Conservation (phyloP, 208 protist species). For the Trypanosoma boissoni region DNA sequence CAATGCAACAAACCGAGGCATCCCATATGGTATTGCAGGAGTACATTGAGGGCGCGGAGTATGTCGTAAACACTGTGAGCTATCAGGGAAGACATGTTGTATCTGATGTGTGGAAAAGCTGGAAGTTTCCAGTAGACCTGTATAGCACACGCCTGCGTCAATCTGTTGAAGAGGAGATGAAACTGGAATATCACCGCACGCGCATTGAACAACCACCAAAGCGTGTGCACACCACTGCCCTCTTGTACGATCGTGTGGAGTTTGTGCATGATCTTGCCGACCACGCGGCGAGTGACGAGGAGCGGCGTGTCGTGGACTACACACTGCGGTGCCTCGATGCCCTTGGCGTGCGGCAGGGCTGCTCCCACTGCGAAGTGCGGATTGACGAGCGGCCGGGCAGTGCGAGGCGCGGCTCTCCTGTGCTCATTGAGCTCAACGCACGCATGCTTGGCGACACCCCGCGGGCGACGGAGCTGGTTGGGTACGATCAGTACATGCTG, state of each 20-base stretch:
- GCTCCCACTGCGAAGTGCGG: conserved; percentile 84
- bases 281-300: conserved; percentile 33
- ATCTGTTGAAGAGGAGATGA: conserved; percentile 29
- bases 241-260: conserved; percentile 76
- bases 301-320: conserved; percentile 69
- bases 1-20: conserved; percentile 49
- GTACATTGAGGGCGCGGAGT: conserved; percentile 86
- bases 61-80: conserved; percentile 81
- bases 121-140: conserved; percentile 54
- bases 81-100: conserved; percentile 70
- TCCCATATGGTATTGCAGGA: conserved; percentile 73
- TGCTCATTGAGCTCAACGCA: conserved; percentile 89
- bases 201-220: background rate
- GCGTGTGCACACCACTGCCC: conserved; percentile 30
- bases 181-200: background rate
- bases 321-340: conserved; percentile 66
- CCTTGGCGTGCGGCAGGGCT: conserved; percentile 70
- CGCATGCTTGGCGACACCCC: conserved; percentile 78
- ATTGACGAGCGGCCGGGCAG: conserved; percentile 50
- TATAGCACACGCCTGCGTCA: conserved; percentile 41
- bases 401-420: conserved; percentile 32
- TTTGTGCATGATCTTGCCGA: conserved; percentile 56
- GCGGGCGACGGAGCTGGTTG: conserved; percentile 60
- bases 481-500: conserved; percentile 79
- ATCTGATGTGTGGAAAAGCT: conserved; percentile 88